A percentile compares a stretch with the other conserved stretches of the same genome.
Evolutionary conservation across 2,329 filamentous ascomycete species (phyloP).

Genomic region (Pseudopithomyces chartarum): DNA sequence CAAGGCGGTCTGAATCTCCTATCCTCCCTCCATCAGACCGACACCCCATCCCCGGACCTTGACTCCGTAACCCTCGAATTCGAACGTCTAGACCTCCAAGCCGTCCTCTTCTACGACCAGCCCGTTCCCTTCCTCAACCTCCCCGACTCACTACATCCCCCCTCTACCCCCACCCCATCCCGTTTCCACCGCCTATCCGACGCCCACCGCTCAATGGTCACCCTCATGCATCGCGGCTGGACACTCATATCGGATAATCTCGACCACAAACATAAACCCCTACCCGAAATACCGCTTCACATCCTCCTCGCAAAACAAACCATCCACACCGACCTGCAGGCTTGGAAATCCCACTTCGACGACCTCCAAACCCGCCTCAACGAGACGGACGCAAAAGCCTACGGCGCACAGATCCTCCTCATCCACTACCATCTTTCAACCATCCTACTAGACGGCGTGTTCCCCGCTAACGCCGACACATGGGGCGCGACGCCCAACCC

Average conservation of each 20-base stretch:
- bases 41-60: neutral
- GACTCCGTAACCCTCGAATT: slow-evolving; percentile 1
- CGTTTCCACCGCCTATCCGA: slow-evolving; percentile 1
- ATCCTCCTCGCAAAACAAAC: neutral
- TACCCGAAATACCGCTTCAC: neutral
- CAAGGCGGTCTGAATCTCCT: slow-evolving; percentile 6
- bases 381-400: neutral
- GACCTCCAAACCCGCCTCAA: neutral
- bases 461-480: neutral
- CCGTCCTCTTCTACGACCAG: slow-evolving; percentile 7
- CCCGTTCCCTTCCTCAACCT: neutral
- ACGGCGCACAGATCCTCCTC: slow-evolving; percentile 4
- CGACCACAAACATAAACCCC: neutral
- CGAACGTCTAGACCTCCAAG: slow-evolving; percentile 8
- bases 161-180: too few relatives aligned
- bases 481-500: slow-evolving; percentile 8
- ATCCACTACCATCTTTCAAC: neutral
- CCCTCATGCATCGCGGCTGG: slow-evolving; percentile 3
- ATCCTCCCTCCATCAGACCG: neutral
- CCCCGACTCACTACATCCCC: too few relatives aligned
- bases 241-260: slow-evolving; percentile 1
- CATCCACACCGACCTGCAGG: neutral
- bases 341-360: neutral
- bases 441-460: slow-evolving; percentile 9
- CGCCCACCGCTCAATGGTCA: slow-evolving; percentile 3